These are phyloP conservation scores for Clavispora phyllophila DNA, from an alignment of 805 yeast genomes.

Conservation along the genomic window DNA sequence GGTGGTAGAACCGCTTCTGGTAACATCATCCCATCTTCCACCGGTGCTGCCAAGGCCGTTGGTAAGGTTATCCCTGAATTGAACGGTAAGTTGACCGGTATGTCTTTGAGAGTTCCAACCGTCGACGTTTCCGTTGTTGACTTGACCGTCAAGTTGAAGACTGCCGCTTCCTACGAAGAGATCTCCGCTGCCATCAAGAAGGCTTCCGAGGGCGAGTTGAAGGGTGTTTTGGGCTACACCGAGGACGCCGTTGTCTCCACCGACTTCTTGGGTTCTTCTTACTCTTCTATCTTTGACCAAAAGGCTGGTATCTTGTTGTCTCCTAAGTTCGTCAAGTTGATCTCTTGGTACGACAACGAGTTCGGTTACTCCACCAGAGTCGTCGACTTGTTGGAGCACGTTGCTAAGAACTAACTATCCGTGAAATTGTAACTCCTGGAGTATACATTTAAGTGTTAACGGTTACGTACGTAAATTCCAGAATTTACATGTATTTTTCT, in stretches of 20 bases:
- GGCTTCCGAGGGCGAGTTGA: constrained; percentile 72
- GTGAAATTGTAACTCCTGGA: constrained; percentile 10
- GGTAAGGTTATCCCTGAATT: constrained; percentile 91
- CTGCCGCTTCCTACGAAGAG: constrained; percentile 74
- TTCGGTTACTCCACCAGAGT: constrained; percentile 96
- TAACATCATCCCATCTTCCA: constrained; percentile 91
- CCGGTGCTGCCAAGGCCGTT: constrained; percentile 98
- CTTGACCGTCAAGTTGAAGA: constrained; percentile 78
- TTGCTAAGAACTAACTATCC: constrained; percentile 45
- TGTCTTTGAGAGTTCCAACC: constrained; percentile 92
- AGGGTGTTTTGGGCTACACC: constrained; percentile 85
- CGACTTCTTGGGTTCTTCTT: constrained; percentile 78
- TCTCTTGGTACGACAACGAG: constrained; percentile 96
- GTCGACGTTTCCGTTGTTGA: constrained; percentile 91
- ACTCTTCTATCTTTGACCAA: constrained; percentile 87
- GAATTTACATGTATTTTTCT: not conserved
- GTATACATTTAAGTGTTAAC: not conserved
- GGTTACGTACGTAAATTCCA: not conserved
- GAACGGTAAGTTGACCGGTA: constrained; percentile 91
- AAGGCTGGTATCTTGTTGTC: constrained; percentile 85
- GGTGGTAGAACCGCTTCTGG: constrained; percentile 97
- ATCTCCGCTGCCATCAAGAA: constrained; percentile 71
- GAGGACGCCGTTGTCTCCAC: constrained; percentile 89
- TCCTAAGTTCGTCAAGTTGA: constrained; percentile 84
- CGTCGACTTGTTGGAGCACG: constrained; percentile 80